These are phyloP conservation scores for Kluyveromyces siamensis DNA, from an alignment of 805 yeast species.

Conservation along the genomic window DNA sequence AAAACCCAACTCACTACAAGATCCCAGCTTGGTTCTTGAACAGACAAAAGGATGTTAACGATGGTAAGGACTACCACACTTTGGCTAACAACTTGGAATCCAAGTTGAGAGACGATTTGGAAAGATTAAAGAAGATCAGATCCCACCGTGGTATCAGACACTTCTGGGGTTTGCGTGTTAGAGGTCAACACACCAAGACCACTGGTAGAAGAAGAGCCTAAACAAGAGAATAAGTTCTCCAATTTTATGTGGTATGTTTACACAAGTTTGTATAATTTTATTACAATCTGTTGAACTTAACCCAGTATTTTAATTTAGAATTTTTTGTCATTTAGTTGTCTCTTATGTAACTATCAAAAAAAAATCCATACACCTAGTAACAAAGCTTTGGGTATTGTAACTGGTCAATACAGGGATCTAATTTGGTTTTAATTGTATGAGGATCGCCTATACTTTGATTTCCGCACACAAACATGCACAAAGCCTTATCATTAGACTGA, in stretches of 20 bases:
- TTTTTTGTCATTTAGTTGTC: slow-evolving; percentile 1
- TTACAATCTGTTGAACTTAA: background rate
- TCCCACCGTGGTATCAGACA: slow-evolving; percentile 99
- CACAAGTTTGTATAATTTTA: background rate
- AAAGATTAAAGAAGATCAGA: slow-evolving; percentile 99
- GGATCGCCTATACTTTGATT: background rate
- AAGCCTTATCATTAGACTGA: background rate
- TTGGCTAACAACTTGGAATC: slow-evolving; percentile 98
- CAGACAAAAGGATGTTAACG: slow-evolving; percentile 97
- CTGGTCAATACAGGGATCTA: background rate
- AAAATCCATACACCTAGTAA: slow-evolving; percentile 1
- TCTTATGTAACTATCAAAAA: slow-evolving; percentile 3
- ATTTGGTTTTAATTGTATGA: too few species aligned
- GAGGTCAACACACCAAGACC: slow-evolving; percentile 99
- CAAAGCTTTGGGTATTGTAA: background rate
- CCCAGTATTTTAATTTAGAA: slow-evolving; percentile 2
- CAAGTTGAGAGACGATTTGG: slow-evolving; percentile 99
- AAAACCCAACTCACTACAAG: slow-evolving; percentile 99
- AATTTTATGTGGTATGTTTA: slow-evolving; percentile 1
- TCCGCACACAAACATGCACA: background rate
- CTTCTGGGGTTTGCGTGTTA: slow-evolving; percentile 99
- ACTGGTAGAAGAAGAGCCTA: slow-evolving; percentile 83
- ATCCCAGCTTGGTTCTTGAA: slow-evolving; percentile 99
- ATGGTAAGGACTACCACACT: slow-evolving; percentile 98
- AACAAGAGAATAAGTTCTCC: slow-evolving; percentile 8